Evolutionary conservation across 2,329 filamentous ascomycete genomes (phyloP).

Genomic region (Aspergillus phoenicis): DNA sequence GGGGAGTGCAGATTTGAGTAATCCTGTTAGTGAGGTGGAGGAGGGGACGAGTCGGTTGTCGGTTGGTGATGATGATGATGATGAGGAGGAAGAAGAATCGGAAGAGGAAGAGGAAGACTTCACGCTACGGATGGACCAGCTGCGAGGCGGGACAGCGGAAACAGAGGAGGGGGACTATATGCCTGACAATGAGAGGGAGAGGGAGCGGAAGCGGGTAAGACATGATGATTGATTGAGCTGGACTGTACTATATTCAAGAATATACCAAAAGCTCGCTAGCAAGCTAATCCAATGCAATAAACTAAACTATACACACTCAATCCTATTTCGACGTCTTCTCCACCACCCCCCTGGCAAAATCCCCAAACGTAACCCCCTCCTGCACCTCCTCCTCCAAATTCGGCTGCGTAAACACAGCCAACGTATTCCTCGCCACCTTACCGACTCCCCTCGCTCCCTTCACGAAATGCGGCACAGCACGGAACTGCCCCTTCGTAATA

Average conservation of each 20-base stretch:
- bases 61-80: conserved; percentile 9
- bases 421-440: conserved; percentile 75
- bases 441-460: conserved; percentile 67
- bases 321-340: conserved; percentile 60
- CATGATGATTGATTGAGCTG: conserved; percentile 2
- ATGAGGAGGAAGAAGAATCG: conserved; percentile 9
- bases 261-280: neutral
- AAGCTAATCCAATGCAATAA: neutral
- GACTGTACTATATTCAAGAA: neutral
- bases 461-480: conserved; percentile 95
- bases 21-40: conserved; percentile 28
- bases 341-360: conserved; percentile 78
- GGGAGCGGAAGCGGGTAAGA: conserved; percentile 24
- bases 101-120: conserved; percentile 20
- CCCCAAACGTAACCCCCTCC: conserved; percentile 72
- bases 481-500: conserved; percentile 89
- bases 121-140: conserved; percentile 16
- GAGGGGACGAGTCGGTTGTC: conserved; percentile 15
- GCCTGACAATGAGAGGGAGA: conserved; percentile 18
- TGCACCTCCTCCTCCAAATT: conserved; percentile 75
- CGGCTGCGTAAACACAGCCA: conserved; percentile 96
- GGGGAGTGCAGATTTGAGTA: conserved; percentile 30
- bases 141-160: conserved; percentile 34
- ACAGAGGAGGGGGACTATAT: conserved; percentile 31
- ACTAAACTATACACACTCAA: conserved; percentile 36